Base-by-base conservation (phyloP, 805 yeast genomes). In the Cyberlindnera suaveolens region DNA sequence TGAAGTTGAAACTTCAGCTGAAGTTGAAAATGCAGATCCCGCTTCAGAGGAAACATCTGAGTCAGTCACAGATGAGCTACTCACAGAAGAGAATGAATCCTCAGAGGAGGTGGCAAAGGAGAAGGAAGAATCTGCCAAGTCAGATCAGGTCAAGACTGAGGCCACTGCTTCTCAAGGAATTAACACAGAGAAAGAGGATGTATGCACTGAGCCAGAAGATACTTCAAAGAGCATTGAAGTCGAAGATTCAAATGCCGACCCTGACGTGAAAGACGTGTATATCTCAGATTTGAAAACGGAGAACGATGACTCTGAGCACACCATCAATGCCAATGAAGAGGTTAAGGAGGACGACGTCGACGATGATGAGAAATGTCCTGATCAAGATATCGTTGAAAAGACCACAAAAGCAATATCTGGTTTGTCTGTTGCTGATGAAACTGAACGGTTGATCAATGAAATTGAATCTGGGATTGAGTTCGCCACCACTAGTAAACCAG, bases 381-480 rank as follows among this genome's bases (percentile, higher is more conserved):
- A 36, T 31, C 16, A n/a, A 18, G 20, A 9, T 7, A 18, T 11
- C 15, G 44, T 16, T 13, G 36, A 38, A 9, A 26, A 36, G 19
- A 32, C 33, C 2, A 19, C 34, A 14, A 19, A 41, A 6, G 20
- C 36, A 10, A 37, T 36, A 3, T 15, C 42, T 9, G 15, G 40
- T 5, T 16, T 40, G n/a, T 36, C 41, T 6, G 32, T 40, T 14
- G 49, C 49, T 34, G 58, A 54, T 38, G 60, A 51, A 32, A 43
- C 57, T 3, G 58, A 53, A 35, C 46, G 50, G 16, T 36, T 54
- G 30, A 55, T 53, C 35, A 36, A 41, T 20, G 53, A 53, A 31
- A 40, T 51, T 15, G 56, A 56, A 38, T 39, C 45, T 29, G 54
- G 51, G 30, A 44, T 49, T 15, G 46, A 34, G 14, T 37, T 37